These are phyloP conservation scores for Suillus americanus DNA, from an alignment of 768 basidiomycete genomes.

Conservation along the genomic window DNA sequence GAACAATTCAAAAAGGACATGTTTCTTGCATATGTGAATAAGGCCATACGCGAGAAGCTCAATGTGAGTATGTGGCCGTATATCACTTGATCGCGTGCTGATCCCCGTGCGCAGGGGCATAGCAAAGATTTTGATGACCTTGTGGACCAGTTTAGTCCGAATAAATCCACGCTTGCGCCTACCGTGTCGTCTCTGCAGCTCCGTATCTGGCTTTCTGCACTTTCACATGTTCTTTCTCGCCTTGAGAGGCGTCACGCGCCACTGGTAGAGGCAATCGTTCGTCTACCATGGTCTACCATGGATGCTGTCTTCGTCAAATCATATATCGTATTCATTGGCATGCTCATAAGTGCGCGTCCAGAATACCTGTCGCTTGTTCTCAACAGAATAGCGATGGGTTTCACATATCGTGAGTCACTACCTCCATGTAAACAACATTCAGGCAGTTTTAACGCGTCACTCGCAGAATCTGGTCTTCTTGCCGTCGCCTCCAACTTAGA, in stretches of 20 bases:
- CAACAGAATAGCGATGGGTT: slow-evolving; percentile 76
- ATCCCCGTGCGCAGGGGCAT: slow-evolving; percentile 51
- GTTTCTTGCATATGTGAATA: slow-evolving; percentile 80
- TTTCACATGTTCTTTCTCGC: slow-evolving; percentile 90
- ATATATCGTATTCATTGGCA: slow-evolving; percentile 87
- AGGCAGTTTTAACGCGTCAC: slow-evolving; percentile 8
- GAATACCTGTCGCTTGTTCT: slow-evolving; percentile 89
- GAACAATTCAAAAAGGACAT: slow-evolving; percentile 78
- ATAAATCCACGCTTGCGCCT: slow-evolving; percentile 33
- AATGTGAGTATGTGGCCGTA: slow-evolving; percentile 46
- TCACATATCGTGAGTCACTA: slow-evolving; percentile 78
- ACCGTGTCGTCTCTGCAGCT: slow-evolving; percentile 51
- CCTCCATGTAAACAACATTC: slow-evolving; percentile 2
- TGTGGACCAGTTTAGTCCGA: slow-evolving; percentile 77
- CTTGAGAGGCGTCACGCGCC: slow-evolving; percentile 77
- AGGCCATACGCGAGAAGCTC: slow-evolving; percentile 73
- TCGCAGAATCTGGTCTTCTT: slow-evolving; percentile 69
- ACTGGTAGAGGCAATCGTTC: slow-evolving; percentile 84
- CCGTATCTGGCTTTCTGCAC: slow-evolving; percentile 78
- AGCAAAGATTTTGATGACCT: slow-evolving; percentile 84
- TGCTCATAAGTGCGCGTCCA: slow-evolving; percentile 87
- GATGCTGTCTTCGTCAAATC: slow-evolving; percentile 83
- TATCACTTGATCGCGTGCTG: slow-evolving; percentile 13
- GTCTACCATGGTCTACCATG: slow-evolving; percentile 91
- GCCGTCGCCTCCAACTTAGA: slow-evolving; percentile 58